Conservation (phyloP, 257 asterid genomes). For the Ajuga chamaepitys region DNA sequence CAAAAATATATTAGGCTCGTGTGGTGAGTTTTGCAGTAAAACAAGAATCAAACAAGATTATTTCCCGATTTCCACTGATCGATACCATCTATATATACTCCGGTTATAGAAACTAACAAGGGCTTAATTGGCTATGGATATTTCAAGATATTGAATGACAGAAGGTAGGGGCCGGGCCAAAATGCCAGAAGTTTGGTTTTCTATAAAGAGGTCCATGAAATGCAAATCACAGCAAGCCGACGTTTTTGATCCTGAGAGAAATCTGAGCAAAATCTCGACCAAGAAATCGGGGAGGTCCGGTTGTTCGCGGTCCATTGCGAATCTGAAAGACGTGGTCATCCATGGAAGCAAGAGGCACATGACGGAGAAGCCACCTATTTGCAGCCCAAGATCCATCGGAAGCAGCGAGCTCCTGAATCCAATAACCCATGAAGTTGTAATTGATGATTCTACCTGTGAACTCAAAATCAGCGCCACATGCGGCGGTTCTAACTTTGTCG, state of each 20-base stretch:
- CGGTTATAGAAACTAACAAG: background rate
- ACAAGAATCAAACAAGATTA: too few relatives aligned
- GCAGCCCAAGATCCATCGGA: slow-evolving; percentile 87
- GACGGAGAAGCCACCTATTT: slow-evolving; percentile 57
- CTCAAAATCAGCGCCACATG: slow-evolving; percentile 42
- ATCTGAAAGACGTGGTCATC: slow-evolving; percentile 72
- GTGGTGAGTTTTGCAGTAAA: slow-evolving; percentile 6
- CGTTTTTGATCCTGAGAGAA: slow-evolving; percentile 47
- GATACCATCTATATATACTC: background rate
- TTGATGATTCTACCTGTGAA: slow-evolving; percentile 61
- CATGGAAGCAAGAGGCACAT: slow-evolving; percentile 89
- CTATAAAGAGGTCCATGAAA: slow-evolving; percentile 52
- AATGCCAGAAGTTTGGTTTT: slow-evolving; percentile 89
- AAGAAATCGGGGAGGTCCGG: slow-evolving; percentile 56
- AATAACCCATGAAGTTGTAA: slow-evolving; percentile 69
- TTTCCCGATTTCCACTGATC: background rate
- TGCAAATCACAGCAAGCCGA: slow-evolving; percentile 57
- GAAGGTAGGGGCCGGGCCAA: background rate
- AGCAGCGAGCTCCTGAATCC: slow-evolving; percentile 81
- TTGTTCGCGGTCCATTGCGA: slow-evolving; percentile 86
- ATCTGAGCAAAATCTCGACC: slow-evolving; percentile 35
- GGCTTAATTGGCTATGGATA: background rate
- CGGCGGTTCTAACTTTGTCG: slow-evolving; percentile 37
- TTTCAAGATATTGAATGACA: background rate
- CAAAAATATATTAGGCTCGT: background rate